Evolutionary conservation across 225 moss, liverwort and hornwort genomes (phyloP), one percentile per base, ranked within the genome.

Genomic region (Marchantia polymorpha): DNA sequence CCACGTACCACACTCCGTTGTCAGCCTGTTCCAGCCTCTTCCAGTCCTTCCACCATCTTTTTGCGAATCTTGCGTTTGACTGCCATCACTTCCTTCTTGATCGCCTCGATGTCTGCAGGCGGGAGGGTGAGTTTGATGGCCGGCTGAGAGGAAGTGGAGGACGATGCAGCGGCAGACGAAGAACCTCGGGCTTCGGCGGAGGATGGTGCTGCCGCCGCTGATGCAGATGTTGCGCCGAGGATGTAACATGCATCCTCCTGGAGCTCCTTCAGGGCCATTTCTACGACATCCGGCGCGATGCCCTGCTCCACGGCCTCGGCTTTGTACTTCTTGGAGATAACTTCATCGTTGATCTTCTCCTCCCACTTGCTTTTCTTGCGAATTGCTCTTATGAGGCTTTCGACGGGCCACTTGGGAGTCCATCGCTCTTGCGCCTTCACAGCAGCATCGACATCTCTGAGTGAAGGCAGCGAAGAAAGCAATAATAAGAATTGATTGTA

Each of bases 301-400:
- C 80, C 69, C 46, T 76, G 69, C 0, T 77, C 27, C 39, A 67
- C 52, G 3, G 80, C 84, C 48, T 79, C 76, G 12, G 39, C 49
- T 54, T 55, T 64, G 72, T 77, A 77, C 26, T 77, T 80, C 17
- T 55, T 66, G 25, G 52, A 71, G 9, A 80, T 65, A 63, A 0
- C 52, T 11, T 77, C 75, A 47, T 80, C 77, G 29, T 63, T 50
- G 5, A 84, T 20, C 55, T 84, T 77, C 39, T 80, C 64, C 80
- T 64, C 76, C 84, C 84, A 84, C 13, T 53, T 70, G 25, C 52
- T 69, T 66, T 84, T 84, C 10, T 75, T 61, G 20, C 64, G 53
- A 29, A 84, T 77, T 29, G 71, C 71, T 72, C 60, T 76, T 67
- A 72, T 80, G 23, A 84, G 77, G 19, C 29, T 27, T 12, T 83